These are phyloP conservation scores for Angomonas deanei DNA, from an alignment of 208 protist genomes.

Conservation along the genomic window DNA sequence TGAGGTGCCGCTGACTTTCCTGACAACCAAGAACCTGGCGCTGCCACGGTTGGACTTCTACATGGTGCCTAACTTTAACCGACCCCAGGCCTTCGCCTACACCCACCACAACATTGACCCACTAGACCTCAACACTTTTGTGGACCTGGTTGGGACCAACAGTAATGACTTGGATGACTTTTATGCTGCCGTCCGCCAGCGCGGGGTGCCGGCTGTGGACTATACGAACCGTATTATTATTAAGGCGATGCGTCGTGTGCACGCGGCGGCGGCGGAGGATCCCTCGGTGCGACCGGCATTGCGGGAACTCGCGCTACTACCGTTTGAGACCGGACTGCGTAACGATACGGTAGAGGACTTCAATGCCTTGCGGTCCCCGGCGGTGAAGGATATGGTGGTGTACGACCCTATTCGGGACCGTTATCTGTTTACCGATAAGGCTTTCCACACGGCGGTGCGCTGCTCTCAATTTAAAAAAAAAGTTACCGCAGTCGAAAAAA, in stretches of 20 bases:
- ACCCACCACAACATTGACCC: constrained; percentile 69
- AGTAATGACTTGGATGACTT: constrained; percentile 84
- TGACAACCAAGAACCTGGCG: constrained; percentile 41
- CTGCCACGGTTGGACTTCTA: constrained; percentile 74
- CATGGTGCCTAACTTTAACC: constrained; percentile 66
- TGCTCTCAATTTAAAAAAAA: constrained; percentile 37
- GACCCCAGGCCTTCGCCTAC: constrained; percentile 65
- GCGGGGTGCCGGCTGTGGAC: constrained; percentile 33
- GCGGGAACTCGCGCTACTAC: constrained; percentile 40
- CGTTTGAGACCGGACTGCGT: constrained; percentile 37
- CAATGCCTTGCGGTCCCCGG: constrained; percentile 32
- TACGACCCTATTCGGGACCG: constrained; percentile 74
- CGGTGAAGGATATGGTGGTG: constrained; percentile 64
- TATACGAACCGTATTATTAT: constrained; percentile 68
- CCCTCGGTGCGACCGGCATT: constrained; percentile 32
- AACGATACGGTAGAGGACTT: constrained; percentile 41
- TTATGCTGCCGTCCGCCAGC: constrained; percentile 58
- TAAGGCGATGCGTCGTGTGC: constrained; percentile 63
- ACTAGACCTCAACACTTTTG: constrained; percentile 64
- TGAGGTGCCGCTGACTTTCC: constrained; percentile 60
- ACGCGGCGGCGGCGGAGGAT: constrained; percentile 21
- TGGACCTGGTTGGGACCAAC: constrained; percentile 73
- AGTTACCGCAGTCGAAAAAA: too few species aligned
- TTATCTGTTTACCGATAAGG: constrained; percentile 71
- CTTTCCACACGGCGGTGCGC: constrained; percentile 75